A percentile compares a stretch with the other conserved stretches of the same genome.
Evolutionary conservation across 2,329 filamentous ascomycete species (phyloP).

Genomic region (Coniochaeta hoffmannii): DNA sequence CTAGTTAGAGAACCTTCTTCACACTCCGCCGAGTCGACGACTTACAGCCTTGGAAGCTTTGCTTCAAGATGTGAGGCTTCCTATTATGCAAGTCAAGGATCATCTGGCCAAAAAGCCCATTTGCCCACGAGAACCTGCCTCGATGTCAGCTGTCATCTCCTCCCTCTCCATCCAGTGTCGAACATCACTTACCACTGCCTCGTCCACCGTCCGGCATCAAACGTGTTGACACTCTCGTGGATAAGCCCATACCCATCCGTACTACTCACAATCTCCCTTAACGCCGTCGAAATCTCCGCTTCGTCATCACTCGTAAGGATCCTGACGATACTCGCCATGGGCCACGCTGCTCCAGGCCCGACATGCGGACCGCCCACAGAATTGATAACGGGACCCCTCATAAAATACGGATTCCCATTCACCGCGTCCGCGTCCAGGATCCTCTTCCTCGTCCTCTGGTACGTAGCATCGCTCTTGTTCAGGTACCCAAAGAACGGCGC

Average conservation of each 20-base stretch:
- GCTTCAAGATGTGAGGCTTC: conserved; percentile 47
- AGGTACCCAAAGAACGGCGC: conserved; percentile 56
- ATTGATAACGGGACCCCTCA: conserved; percentile 43
- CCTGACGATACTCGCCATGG: conserved; percentile 76
- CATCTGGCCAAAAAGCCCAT: conserved; percentile 78
- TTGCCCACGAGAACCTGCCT: conserved; percentile 81
- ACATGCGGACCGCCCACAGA: conserved; percentile 45
- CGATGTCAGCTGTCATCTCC: conserved; percentile 4
- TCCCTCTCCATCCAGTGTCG: background rate
- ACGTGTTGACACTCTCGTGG: conserved; percentile 72
- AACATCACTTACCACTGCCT: conserved; percentile 31
- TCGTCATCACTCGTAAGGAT: conserved; percentile 73
- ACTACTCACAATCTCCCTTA: conserved; percentile 58
- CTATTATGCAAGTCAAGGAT: conserved; percentile 66
- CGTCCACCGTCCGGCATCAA: conserved; percentile 38
- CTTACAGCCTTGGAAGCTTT: conserved; percentile 24
- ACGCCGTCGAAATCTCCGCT: conserved; percentile 60
- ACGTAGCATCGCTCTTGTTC: conserved; percentile 50
- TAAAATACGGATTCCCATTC: conserved; percentile 65
- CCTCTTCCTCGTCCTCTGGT: conserved; percentile 68
- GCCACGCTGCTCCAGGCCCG: conserved; percentile 69
- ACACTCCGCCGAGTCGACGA: background rate
- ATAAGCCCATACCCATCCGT: conserved; percentile 69
- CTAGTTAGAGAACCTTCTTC: conserved; percentile 4
- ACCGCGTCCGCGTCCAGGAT: conserved; percentile 41